Evolutionary conservation across 495 filamentous ascomycete genomes (phyloP).

Genomic region (Parathielavia hyrcaniae): DNA sequence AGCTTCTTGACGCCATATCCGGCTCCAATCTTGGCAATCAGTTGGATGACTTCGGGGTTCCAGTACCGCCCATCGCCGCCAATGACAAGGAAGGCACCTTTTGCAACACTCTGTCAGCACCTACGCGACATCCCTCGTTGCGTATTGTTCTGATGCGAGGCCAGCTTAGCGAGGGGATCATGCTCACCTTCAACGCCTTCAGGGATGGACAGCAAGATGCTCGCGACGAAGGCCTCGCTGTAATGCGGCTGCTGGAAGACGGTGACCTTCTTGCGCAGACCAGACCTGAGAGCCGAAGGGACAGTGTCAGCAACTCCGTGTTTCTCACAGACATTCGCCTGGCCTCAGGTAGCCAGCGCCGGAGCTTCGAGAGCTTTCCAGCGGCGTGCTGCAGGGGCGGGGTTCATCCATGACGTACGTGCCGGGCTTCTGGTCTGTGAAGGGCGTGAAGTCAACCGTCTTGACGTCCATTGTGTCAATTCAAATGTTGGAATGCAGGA

Average conservation of each 20-base stretch:
- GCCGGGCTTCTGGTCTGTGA: slow-evolving; percentile 95
- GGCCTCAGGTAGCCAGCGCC: background rate
- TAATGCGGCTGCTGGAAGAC: slow-evolving; percentile 95
- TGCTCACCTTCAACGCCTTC: slow-evolving; percentile 66
- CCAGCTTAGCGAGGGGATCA: background rate
- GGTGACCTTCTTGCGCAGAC: slow-evolving; percentile 96
- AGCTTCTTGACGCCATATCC: slow-evolving; percentile 99
- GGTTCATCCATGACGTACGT: slow-evolving; percentile 64
- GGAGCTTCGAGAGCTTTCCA: slow-evolving; percentile 22
- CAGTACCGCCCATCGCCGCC: slow-evolving; percentile 96
- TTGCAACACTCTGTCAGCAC: background rate
- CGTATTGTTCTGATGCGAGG: background rate
- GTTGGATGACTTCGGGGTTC: slow-evolving; percentile 91
- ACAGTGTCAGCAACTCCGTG: slow-evolving; percentile 3
- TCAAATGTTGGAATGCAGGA: background rate
- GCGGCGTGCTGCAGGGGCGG: slow-evolving; percentile 30
- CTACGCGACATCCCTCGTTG: background rate
- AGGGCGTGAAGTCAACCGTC: slow-evolving; percentile 69
- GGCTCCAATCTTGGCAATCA: slow-evolving; percentile 94
- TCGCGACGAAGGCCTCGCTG: slow-evolving; percentile 89
- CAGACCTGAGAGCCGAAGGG: slow-evolving; percentile 56
- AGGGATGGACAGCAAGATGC: slow-evolving; percentile 90
- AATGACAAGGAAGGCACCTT: slow-evolving; percentile 87
- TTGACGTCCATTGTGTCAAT: slow-evolving; percentile 54
- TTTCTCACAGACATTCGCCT: background rate